Evolutionary conservation across 176 grass and related monocot genomes (phyloP).

Genomic region (Oropetium thomaeum): DNA sequence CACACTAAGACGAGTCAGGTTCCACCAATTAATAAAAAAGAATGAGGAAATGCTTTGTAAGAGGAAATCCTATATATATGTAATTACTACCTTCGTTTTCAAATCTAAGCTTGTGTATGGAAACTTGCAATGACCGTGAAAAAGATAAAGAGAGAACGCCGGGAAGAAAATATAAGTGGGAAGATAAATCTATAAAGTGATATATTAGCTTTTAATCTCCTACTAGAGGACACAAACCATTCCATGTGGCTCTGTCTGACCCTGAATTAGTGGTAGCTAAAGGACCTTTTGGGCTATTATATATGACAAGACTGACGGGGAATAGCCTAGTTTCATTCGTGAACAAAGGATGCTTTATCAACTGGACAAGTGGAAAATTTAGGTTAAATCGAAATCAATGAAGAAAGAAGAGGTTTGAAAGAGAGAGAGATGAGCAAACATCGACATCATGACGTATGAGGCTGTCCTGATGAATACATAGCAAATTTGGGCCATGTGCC

Average conservation of each 20-base stretch:
- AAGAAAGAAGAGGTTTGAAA: too few relatives aligned
- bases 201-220: conserved; percentile 2
- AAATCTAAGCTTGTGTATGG: neutral
- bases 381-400: neutral
- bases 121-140: neutral
- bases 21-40: conserved; percentile 10
- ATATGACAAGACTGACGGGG: conserved; percentile 23
- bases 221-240: conserved; percentile 15
- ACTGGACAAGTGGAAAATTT: conserved; percentile 10
- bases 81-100: too few relatives aligned
- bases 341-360: conserved; percentile 4
- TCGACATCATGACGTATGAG: neutral
- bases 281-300: conserved; percentile 20
- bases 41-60: conserved; percentile 1
- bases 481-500: neutral
- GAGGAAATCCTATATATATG: too few relatives aligned
- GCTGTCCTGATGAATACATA: neutral
- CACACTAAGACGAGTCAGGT: neutral
- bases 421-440: conserved; percentile 25
- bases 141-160: neutral
- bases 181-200: conserved; percentile 8
- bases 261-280: conserved; percentile 28
- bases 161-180: neutral
- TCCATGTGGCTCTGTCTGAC: conserved; percentile 28
- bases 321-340: conserved; percentile 9